Conservation (phyloP, 164 flowering plant genomes). For the Tetracentron sinense region DNA sequence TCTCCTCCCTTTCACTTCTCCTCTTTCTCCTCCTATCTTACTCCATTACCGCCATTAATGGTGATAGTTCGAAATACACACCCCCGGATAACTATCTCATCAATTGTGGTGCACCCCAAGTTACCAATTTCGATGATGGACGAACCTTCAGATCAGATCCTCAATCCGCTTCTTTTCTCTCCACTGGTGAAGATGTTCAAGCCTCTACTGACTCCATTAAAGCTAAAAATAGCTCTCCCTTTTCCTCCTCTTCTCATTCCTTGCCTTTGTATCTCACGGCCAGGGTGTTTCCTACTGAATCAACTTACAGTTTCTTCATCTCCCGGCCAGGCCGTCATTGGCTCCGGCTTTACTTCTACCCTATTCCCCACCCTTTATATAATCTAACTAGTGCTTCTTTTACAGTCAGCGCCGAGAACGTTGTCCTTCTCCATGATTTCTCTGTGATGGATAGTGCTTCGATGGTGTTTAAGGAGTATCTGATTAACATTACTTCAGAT, state of each 20-base stretch:
- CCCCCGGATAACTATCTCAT: slow-evolving; percentile 56
- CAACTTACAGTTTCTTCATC: slow-evolving; percentile 53
- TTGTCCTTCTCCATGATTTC: slow-evolving; percentile 70
- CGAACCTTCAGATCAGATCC: slow-evolving; percentile 66
- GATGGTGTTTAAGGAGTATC: slow-evolving; percentile 61
- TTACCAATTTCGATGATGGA: slow-evolving; percentile 56
- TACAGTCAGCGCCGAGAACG: slow-evolving; percentile 43
- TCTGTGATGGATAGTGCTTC: slow-evolving; percentile 20
- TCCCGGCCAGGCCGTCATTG: slow-evolving; percentile 54
- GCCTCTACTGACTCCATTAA: slow-evolving; percentile 27
- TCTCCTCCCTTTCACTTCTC: slow-evolving; percentile 22
- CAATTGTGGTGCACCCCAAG: slow-evolving; percentile 54
- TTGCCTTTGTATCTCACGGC: slow-evolving; percentile 45
- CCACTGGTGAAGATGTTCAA: slow-evolving; percentile 45
- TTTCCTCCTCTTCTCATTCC: slow-evolving; percentile 17
- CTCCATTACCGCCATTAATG: slow-evolving; percentile 4
- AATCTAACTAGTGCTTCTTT: slow-evolving; percentile 54
- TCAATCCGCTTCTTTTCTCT: slow-evolving; percentile 39
- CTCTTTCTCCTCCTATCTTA: slow-evolving; percentile 8
- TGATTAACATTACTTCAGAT: slow-evolving; percentile 40
- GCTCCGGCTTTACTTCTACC: slow-evolving; percentile 70
- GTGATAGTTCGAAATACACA: slow-evolving; percentile 11
- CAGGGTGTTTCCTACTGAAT: slow-evolving; percentile 42
- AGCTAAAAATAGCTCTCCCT: slow-evolving; percentile 12
- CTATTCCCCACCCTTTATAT: slow-evolving; percentile 43